Percentiles rank a stretch among this genome's conserved stretches.
phyloP scores from a whole-genome alignment of 495 filamentous ascomycete species.

The Annulohypoxylon nitens region DNA sequence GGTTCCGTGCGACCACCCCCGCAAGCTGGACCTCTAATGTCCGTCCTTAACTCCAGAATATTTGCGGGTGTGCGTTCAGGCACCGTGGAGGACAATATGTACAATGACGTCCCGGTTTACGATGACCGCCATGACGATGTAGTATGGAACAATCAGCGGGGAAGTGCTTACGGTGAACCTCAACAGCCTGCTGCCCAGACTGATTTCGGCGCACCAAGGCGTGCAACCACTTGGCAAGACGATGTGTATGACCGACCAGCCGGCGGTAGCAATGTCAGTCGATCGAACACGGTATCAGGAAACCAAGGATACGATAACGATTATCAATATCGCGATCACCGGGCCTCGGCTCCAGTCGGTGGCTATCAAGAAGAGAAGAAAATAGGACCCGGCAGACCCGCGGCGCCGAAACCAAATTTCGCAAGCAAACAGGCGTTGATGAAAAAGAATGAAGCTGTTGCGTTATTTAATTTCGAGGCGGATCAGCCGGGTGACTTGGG shows the following conservation, averaged over 20 bases:
- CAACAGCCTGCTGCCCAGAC: constrained; percentile 65
- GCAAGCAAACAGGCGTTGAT: constrained; percentile 71
- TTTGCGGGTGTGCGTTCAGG: constrained; percentile 75
- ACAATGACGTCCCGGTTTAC: constrained; percentile 95
- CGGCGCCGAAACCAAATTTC: constrained; percentile 90
- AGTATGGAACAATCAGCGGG: constrained; percentile 88
- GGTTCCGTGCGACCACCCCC: constrained; percentile 84
- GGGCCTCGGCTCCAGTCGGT: constrained; percentile 56
- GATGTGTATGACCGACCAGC: constrained; percentile 82
- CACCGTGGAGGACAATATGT: constrained; percentile 73
- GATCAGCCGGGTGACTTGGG: constrained; percentile 93
- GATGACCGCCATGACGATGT: constrained; percentile 89
- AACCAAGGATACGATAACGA: constrained; percentile 61
- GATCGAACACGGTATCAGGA: constrained; percentile 56
- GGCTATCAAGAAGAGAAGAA: constrained; percentile 54
- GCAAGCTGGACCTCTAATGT: constrained; percentile 84
- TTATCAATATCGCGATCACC: constrained; percentile 72
- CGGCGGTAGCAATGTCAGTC: constrained; percentile 62
- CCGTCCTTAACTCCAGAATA: constrained; percentile 82
- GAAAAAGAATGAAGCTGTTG: constrained; percentile 86
- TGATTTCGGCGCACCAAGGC: constrained; percentile 74
- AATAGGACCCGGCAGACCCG: constrained; percentile 72
- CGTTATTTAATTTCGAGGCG: constrained; percentile 91
- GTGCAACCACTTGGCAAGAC: constrained; percentile 88
- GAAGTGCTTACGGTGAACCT: constrained; percentile 82